phyloP scores from a whole-genome alignment of 805 yeast genomes.

The Kuraishia ogatae region DNA sequence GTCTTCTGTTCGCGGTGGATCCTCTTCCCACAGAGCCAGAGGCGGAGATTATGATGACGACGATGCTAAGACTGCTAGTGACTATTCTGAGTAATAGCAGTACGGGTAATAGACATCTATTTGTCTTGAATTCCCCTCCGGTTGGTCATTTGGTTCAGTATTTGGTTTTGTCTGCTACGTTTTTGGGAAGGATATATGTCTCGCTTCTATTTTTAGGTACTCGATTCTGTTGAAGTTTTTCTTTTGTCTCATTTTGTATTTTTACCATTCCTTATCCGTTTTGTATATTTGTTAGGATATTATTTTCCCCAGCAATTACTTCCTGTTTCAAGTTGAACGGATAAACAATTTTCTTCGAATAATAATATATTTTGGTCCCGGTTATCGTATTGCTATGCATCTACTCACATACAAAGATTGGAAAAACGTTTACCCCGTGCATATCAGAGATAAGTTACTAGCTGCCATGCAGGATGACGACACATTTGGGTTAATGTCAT shows the following conservation, averaged over 20 bases:
- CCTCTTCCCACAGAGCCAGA: not conserved
- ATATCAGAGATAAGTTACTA: not conserved
- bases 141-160: not conserved
- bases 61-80: slow-evolving; percentile 3
- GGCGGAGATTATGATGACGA: not conserved
- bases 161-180: not conserved
- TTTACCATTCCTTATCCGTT: not conserved
- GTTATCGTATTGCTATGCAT: not conserved
- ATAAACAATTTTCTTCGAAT: too few species aligned
- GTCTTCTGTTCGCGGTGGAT: not conserved
- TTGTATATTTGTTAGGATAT: not conserved
- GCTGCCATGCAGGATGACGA: not conserved
- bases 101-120: not conserved
- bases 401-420: not conserved
- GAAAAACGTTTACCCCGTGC: not conserved
- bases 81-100: not conserved
- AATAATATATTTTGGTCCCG: not conserved
- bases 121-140: not conserved
- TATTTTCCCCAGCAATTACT: not conserved
- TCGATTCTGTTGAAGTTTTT: not conserved
- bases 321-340: not conserved
- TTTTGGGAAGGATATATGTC: not conserved
- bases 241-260: not conserved
- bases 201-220: not conserved
- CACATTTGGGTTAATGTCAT: not conserved